These are phyloP conservation scores for Cladosporium sp. DNA, from an alignment of 2,329 filamentous ascomycete species.

Conservation along the genomic window DNA sequence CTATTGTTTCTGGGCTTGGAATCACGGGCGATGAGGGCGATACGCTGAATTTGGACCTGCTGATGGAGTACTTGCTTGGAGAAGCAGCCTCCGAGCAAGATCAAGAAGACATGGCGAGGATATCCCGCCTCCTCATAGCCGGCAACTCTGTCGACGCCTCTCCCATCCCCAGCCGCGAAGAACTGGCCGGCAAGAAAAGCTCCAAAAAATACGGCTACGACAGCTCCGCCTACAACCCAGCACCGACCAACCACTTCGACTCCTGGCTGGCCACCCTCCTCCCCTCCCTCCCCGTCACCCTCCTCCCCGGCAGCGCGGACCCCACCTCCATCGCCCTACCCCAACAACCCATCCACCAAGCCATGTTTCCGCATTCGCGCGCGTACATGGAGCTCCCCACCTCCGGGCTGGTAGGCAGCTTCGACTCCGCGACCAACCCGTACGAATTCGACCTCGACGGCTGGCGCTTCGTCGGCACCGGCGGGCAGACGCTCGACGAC, in stretches of 20 bases:
- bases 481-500: slow-evolving; percentile 91
- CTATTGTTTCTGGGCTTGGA: slow-evolving; percentile 81
- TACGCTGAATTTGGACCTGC: slow-evolving; percentile 68
- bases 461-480: slow-evolving; percentile 79
- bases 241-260: slow-evolving; percentile 80
- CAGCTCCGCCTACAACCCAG: slow-evolving; percentile 77
- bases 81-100: slow-evolving; percentile 62
- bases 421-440: slow-evolving; percentile 88
- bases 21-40: slow-evolving; percentile 76
- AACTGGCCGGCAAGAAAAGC: slow-evolving; percentile 42
- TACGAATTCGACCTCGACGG: slow-evolving; percentile 90
- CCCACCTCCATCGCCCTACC: slow-evolving; percentile 87
- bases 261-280: slow-evolving; percentile 75
- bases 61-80: slow-evolving; percentile 84
- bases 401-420: slow-evolving; percentile 59
- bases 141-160: slow-evolving; percentile 72
- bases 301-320: slow-evolving; percentile 79
- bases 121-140: slow-evolving; percentile 83
- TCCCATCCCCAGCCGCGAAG: slow-evolving; percentile 44
- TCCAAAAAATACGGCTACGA: slow-evolving; percentile 93
- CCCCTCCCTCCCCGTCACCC: slow-evolving; percentile 80
- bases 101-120: slow-evolving; percentile 59
- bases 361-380: slow-evolving; percentile 78
- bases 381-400: slow-evolving; percentile 54
- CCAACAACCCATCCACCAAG: slow-evolving; percentile 87